A percentile compares a stretch with the other conserved stretches of the same genome.
Conservation (phyloP, 192 early-diverging fungal genomes). For the Backusella liffmaniae region DNA sequence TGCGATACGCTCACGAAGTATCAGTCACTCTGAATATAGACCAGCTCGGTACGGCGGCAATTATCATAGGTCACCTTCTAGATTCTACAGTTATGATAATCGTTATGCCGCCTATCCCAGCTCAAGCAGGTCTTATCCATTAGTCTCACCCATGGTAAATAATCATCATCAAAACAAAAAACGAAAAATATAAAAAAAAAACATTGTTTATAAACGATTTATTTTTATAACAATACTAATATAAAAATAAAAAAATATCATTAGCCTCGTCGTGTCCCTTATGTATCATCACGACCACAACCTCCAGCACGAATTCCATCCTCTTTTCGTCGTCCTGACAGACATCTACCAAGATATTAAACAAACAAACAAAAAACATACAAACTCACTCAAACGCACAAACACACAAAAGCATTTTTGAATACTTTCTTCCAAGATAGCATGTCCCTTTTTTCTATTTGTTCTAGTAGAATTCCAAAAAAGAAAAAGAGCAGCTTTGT, state of each 20-base stretch:
- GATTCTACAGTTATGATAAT: constrained; percentile 4
- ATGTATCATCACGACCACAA: constrained; percentile 14
- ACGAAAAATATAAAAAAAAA: background rate
- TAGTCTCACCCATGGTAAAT: constrained; percentile 11
- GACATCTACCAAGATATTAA: constrained; percentile 12
- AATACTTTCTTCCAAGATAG: no score
- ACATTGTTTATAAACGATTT: background rate
- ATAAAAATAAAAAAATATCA: background rate
- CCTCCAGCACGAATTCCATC: constrained; percentile 2
- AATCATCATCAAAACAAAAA: background rate
- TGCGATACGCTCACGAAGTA: constrained; percentile 12
- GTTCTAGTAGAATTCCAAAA: background rate
- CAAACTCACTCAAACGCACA: background rate
- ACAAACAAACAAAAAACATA: background rate
- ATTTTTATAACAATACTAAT: background rate
- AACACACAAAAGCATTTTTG: no score
- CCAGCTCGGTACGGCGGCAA: constrained; percentile 15
- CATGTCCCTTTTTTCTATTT: no score
- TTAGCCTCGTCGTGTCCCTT: constrained; percentile 13
- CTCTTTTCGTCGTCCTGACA: constrained; percentile 12
- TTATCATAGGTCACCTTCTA: constrained; percentile 1
- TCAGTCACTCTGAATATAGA: constrained; percentile 12
- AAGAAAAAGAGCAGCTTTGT: background rate
- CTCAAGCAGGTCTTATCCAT: constrained; percentile 12
- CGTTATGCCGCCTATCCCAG: background rate